Evolutionary conservation across 257 asterid species (phyloP).

Genomic region (Cynanchum wilfordii): DNA sequence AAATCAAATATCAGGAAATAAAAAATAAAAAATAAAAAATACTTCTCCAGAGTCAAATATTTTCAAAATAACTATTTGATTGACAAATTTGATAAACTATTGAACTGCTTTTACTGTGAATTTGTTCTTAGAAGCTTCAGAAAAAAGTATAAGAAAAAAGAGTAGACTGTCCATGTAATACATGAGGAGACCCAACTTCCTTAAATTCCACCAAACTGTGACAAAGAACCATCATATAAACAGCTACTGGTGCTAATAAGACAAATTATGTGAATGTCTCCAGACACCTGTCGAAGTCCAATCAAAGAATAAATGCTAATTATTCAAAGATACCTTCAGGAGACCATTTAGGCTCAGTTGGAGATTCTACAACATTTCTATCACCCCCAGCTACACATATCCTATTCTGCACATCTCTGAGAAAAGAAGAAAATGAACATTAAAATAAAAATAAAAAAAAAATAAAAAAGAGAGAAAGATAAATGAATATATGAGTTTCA

Average conservation of each 20-base stretch:
- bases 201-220: background rate
- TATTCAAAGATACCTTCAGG: slow-evolving; percentile 58
- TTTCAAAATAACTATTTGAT: background rate
- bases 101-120: background rate
- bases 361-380: slow-evolving; percentile 69
- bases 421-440: slow-evolving; percentile 16
- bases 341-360: slow-evolving; percentile 98
- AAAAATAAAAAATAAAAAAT: background rate
- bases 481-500: background rate
- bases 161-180: background rate
- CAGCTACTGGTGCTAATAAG: background rate
- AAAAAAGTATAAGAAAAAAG: background rate
- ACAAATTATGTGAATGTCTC: too few relatives aligned
- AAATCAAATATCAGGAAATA: background rate
- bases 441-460: background rate
- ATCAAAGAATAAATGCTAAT: background rate
- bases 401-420: slow-evolving; percentile 55
- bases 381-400: slow-evolving; percentile 94
- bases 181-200: background rate
- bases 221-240: background rate
- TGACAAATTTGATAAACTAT: background rate
- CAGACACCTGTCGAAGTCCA: background rate
- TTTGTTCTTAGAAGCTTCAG: background rate
- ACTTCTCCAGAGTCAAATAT: background rate
- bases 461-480: background rate